Percentiles rank a stretch among this genome's conserved stretches.
Evolutionary conservation across 805 yeast genomes (phyloP).

Genomic region (Cyberlindnera lachancei): DNA sequence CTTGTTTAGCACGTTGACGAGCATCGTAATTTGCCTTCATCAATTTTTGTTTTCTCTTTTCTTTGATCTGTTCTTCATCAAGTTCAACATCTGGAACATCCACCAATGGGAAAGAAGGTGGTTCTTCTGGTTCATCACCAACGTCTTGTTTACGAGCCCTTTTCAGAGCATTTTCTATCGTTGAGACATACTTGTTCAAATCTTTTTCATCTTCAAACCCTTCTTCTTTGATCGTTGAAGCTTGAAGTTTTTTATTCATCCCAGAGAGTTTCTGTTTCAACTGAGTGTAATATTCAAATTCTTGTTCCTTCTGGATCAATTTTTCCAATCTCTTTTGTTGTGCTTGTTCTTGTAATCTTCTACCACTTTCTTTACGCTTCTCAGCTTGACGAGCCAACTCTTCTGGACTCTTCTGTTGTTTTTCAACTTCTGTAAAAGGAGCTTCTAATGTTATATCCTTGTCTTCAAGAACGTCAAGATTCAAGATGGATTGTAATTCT

Average conservation of each 20-base stretch:
- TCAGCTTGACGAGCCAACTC: constrained; percentile 73
- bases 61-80: constrained; percentile 71
- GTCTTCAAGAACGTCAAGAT: constrained; percentile 53
- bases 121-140: constrained; percentile 46
- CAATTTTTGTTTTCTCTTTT: constrained; percentile 76
- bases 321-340: constrained; percentile 77
- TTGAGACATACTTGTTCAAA: constrained; percentile 55
- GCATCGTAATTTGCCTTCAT: constrained; percentile 88
- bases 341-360: constrained; percentile 88
- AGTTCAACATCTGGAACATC: constrained; percentile 82
- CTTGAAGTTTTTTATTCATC: constrained; percentile 45
- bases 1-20: constrained; percentile 71
- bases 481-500: constrained; percentile 52
- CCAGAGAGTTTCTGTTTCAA: constrained; percentile 45
- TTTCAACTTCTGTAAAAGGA: constrained; percentile 60
- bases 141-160: constrained; percentile 58
- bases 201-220: constrained; percentile 74
- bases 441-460: constrained; percentile 79
- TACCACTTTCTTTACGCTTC: constrained; percentile 77
- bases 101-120: constrained; percentile 62
- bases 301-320: constrained; percentile 71
- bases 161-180: constrained; percentile 62
- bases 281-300: constrained; percentile 59
- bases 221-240: constrained; percentile 53
- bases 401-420: constrained; percentile 73